Base-by-base conservation (phyloP, 192 early-diverging fungal species). In the Allomyces arbusculus region DNA sequence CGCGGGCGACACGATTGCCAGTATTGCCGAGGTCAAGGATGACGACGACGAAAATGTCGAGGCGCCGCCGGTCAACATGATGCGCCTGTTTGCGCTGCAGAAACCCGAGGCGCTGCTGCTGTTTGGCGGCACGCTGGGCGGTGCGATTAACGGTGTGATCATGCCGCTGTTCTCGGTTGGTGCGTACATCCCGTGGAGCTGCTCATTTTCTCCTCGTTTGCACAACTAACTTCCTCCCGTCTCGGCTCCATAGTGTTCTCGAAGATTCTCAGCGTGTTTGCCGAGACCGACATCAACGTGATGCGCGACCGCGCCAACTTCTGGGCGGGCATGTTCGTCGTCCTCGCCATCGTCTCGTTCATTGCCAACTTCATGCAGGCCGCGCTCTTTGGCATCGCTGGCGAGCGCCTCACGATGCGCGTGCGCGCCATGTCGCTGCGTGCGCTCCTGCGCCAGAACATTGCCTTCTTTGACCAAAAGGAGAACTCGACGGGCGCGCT, bases 381-480 rank as follows among this genome's bases (percentile, higher is more conserved):
- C 68, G 61, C 85, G 40, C 61, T 79, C 58, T 90, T 93, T 66
- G 71, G 78, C 55, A 71, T 84, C 20, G 74, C 80, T 7, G 86
- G 86, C 44, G 89, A 89, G 67, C 66, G 77, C n/a, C 77, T 93
- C 58, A 92, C 88, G 5, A 78, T 75, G 64, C 71, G 80, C 0
- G 71, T 90, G 26, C 86, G 93, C 50, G 77, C 76, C 61, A 67
- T 75, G 23, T 72, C 78, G 7, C 94, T 94, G 77, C 64, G 73
- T 1, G 76, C 86, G 22, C 85, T 95, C 64, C 68, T 94, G 63
- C 75, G 80, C n/a, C 92, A 95, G 72, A 88, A 94, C 26, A 89
- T 92, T 67, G 87, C 74, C 4, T 95, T 84, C 77, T 95, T 92
- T 73, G 92, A 95, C 72, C 70, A 81, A 12, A 82, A 84, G 65